Evolutionary conservation across 805 yeast genomes (phyloP).

Genomic region (Ogataea nitratoaversa): DNA sequence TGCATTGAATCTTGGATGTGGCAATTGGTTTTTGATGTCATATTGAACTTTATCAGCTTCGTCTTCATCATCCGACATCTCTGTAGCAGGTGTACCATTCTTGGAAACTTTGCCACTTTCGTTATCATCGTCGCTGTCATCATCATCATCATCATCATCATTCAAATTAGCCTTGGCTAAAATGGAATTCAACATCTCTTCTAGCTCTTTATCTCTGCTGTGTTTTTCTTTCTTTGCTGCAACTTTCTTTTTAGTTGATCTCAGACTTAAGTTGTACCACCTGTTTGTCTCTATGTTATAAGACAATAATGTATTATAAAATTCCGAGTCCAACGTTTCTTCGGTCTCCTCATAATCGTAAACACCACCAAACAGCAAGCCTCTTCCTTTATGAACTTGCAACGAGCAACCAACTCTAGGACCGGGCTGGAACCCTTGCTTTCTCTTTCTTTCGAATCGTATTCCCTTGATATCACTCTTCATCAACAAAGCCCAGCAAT

Average conservation of each 20-base stretch:
- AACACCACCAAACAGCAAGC: constrained; percentile 92
- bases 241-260: constrained; percentile 55
- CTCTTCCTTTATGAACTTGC: constrained; percentile 87
- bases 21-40: constrained; percentile 57
- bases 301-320: constrained; percentile 74
- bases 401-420: constrained; percentile 94
- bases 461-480: constrained; percentile 71
- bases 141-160: constrained; percentile 46
- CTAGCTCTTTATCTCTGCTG: constrained; percentile 73
- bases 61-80: constrained; percentile 35
- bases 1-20: constrained; percentile 88
- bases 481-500: constrained; percentile 86
- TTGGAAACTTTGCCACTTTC: too few relatives aligned
- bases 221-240: constrained; percentile 39
- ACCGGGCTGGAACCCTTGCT: constrained; percentile 86
- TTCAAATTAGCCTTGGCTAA: constrained; percentile 68
- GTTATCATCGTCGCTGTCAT: constrained; percentile 34
- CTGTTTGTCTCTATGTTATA: constrained; percentile 83
- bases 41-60: constrained; percentile 37
- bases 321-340: constrained; percentile 79
- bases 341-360: constrained; percentile 94
- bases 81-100: constrained; percentile 24
- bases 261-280: constrained; percentile 73
- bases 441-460: constrained; percentile 86
- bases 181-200: constrained; percentile 71